Evolutionary conservation across 257 asterid genomes (phyloP), one percentile per base, ranked within the genome.

Genomic region (Solanum pimpinellifolium): DNA sequence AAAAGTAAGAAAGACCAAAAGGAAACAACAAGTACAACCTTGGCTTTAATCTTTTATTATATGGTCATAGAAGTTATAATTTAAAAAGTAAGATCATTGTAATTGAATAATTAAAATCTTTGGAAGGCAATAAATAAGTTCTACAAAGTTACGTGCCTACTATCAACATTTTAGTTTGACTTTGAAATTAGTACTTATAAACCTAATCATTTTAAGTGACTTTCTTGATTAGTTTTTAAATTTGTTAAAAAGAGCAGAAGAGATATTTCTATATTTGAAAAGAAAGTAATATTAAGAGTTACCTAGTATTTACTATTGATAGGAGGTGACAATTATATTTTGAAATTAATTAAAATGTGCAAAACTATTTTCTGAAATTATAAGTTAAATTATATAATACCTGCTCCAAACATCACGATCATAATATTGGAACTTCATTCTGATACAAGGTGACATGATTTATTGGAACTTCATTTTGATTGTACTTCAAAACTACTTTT

Each of bases 11-110:
- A 46, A 78, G 3, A 23, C n/a, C 66, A 27, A 46, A 77, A 46
- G 42, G 39, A 47, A 80, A 80, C 85, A 47, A 80, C 68, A 29
- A 80, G 85, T 80, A 80, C 44, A 80, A 16, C 84, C 27, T 78
- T 7, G 10, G 42, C 66, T 46, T 44, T 78, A 23, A 4, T 73
- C 8, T 35, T 33, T 73, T 6, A 41, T 35, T 41, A 41, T 35
- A 14, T 25, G 25, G 37, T 25, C 39, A 76, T 7, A n/a, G 15
- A 77, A 77, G 77, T 70, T 41, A 4, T n/a, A 14, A 9, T 78
- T 47, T 47, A 78, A 47, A 47, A 78, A 16, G 84, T 78, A 78
- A 78, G 33, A 25, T n/a, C 47, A 20, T 33, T 77, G 62, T 14
- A 47, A 52, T 37, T 47, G 18, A 20, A 75, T 75, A 13, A 27